Evolutionary conservation across 495 filamentous ascomycete species (phyloP).

Genomic region (Friedmanniomyces simplex): DNA sequence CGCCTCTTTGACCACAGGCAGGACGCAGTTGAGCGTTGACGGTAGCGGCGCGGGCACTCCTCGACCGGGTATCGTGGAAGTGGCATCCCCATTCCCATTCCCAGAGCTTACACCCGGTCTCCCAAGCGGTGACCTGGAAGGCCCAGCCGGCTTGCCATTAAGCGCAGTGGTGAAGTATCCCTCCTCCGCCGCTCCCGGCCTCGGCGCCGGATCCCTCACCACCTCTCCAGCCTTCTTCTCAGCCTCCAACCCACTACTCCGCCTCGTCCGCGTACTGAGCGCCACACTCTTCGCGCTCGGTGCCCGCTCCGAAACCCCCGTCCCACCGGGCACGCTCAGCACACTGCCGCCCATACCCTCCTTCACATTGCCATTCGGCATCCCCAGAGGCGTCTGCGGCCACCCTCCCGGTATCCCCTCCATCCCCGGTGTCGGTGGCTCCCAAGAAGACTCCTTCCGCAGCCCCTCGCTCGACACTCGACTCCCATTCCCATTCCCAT

Average conservation of each 20-base stretch:
- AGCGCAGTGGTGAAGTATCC: constrained; percentile 8
- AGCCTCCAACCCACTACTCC: constrained; percentile 2
- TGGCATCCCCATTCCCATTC: neutral
- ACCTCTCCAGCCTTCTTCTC: constrained; percentile 15
- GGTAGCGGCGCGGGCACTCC: neutral
- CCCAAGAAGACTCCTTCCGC: neutral
- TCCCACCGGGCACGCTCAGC: constrained; percentile 1
- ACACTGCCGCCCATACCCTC: constrained; percentile 1
- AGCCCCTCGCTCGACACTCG: constrained; percentile 5
- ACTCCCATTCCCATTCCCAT: neutral
- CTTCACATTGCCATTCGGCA: constrained; percentile 1
- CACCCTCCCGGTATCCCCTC: constrained; percentile 11
- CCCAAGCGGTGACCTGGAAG: neutral
- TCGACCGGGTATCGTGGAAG: neutral
- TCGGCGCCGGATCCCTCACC: neutral
- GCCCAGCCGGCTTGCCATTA: constrained; percentile 4
- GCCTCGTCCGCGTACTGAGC: constrained; percentile 6
- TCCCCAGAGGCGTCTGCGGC: constrained; percentile 8
- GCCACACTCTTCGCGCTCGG: constrained; percentile 6
- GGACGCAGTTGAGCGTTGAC: neutral
- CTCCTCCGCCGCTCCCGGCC: constrained; percentile 13
- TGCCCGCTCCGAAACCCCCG: neutral
- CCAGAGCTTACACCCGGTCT: neutral
- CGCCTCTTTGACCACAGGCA: constrained; percentile 4
- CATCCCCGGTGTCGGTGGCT: constrained; percentile 6